Evolutionary conservation across 768 basidiomycete species (phyloP).

Genomic region (Baorangia bicolor): DNA sequence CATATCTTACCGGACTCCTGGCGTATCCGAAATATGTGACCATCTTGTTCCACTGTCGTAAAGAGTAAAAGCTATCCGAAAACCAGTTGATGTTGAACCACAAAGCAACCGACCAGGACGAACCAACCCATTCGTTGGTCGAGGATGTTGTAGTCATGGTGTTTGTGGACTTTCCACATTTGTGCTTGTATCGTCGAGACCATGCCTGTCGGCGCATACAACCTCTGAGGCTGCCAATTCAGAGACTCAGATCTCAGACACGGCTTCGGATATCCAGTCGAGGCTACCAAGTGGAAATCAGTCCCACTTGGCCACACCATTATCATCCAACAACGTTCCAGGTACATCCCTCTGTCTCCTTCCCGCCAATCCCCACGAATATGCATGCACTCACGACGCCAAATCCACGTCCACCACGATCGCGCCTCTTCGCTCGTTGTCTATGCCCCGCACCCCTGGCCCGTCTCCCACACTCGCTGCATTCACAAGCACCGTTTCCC

Average conservation of each 20-base stretch:
- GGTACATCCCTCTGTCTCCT: too few relatives aligned
- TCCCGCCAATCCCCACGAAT: neutral
- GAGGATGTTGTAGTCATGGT: neutral
- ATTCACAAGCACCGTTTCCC: slow-evolving; percentile 33
- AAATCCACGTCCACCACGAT: slow-evolving; percentile 28
- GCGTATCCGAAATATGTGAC: neutral
- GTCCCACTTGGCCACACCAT: too few relatives aligned
- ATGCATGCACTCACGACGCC: neutral
- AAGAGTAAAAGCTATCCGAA: neutral
- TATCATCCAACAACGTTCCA: neutral
- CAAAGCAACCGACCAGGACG: neutral
- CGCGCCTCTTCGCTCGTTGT: slow-evolving; percentile 25
- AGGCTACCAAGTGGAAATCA: neutral
- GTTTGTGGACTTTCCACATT: neutral
- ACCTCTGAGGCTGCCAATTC: neutral
- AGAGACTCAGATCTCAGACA: neutral
- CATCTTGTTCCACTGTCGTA: neutral
- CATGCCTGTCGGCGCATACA: neutral
- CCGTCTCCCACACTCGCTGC: slow-evolving; percentile 28
- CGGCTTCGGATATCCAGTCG: neutral
- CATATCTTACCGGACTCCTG: neutral
- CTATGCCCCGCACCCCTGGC: slow-evolving; percentile 10
- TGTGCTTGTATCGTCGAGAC: neutral
- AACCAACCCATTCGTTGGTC: neutral
- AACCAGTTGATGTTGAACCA: neutral